phyloP scores from a whole-genome alignment of 2,329 filamentous ascomycete species.

The Neurospora crassa region DNA sequence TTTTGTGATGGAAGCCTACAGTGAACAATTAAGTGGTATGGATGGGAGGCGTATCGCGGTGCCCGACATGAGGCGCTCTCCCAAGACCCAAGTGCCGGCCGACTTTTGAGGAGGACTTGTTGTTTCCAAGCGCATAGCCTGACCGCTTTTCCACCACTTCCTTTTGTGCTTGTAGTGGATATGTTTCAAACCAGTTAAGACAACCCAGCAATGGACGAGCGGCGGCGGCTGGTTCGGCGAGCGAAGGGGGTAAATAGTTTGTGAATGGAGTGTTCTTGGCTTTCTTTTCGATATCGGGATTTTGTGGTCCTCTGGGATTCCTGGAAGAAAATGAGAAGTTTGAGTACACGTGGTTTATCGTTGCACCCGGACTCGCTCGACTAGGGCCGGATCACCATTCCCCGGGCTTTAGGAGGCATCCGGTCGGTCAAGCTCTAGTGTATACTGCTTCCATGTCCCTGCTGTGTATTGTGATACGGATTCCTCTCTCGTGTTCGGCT shows the following conservation, averaged over 20 bases:
- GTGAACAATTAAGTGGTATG: neutral
- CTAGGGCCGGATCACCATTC: neutral
- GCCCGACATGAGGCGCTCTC: neutral
- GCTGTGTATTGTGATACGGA: neutral
- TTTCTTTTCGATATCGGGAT: neutral
- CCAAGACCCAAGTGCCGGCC: neutral
- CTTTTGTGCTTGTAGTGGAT: neutral
- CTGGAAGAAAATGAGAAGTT: neutral
- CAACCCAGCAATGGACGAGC: neutral
- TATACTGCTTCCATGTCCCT: neutral
- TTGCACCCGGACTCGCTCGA: neutral
- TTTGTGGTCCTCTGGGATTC: neutral
- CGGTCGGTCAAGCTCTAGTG: neutral
- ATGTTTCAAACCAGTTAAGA: neutral
- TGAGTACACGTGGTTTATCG: neutral
- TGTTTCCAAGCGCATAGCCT: neutral
- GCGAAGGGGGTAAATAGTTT: neutral
- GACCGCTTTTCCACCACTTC: neutral
- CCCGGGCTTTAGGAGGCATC: neutral
- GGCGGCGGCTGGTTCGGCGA: neutral
- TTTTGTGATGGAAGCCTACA: neutral
- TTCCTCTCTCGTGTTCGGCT: neutral
- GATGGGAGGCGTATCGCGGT: neutral
- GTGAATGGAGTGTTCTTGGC: neutral
- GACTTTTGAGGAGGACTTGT: neutral